phyloP scores from a whole-genome alignment of 75 land plant genomes.

The Pinus tabuliformis region DNA sequence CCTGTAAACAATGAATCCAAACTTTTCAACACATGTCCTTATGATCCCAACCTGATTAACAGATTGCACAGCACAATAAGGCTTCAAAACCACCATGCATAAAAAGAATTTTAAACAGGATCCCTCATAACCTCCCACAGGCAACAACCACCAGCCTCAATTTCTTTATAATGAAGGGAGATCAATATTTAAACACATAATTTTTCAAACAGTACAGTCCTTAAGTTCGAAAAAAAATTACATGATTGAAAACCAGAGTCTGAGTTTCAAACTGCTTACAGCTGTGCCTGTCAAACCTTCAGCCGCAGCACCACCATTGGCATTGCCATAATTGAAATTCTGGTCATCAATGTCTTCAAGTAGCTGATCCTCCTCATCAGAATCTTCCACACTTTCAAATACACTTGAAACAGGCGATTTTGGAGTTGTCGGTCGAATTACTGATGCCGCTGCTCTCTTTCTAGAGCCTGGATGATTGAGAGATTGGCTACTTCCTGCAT shows the following conservation, averaged over 20 bases:
- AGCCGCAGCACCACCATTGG: neutral
- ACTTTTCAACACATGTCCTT: neutral
- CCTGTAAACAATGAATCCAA: conserved; percentile 13
- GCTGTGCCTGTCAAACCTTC: conserved; percentile 2
- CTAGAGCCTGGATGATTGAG: conserved; percentile 10
- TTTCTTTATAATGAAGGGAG: too few relatives aligned
- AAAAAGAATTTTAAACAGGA: neutral
- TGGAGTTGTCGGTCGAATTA: conserved; percentile 38
- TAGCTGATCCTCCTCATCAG: conserved; percentile 80
- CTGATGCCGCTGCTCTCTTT: conserved; percentile 3
- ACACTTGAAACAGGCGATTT: conserved; percentile 86
- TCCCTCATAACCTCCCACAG: neutral
- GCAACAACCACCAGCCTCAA: too few relatives aligned
- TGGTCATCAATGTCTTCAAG: conserved; percentile 20
- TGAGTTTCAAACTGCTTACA: neutral
- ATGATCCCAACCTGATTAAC: neutral
- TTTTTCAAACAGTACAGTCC: conserved; percentile 1
- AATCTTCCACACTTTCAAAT: conserved; percentile 85
- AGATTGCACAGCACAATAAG: neutral
- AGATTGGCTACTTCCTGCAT: conserved; percentile 8
- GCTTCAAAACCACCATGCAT: neutral
- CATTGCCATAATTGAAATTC: conserved; percentile 5
- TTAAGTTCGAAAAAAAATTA: neutral
- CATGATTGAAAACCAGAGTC: neutral
- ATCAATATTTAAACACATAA: neutral